Percentiles rank a stretch among this genome's conserved stretches.
phyloP scores from a whole-genome alignment of 306 rosid species.

The Ceratonia siliqua region DNA sequence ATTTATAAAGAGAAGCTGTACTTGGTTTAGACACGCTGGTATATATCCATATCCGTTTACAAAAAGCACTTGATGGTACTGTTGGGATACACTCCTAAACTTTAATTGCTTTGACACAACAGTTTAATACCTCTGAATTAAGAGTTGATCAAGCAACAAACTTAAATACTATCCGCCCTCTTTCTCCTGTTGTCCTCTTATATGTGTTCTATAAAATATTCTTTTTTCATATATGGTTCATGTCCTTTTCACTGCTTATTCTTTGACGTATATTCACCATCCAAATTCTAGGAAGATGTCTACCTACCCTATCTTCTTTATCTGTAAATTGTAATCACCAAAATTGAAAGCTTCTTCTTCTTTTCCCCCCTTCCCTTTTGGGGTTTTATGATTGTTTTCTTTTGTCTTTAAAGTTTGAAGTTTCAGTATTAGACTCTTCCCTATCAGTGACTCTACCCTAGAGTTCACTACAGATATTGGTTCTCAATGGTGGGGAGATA shows the following conservation, averaged over 20 bases:
- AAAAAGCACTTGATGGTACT: background rate
- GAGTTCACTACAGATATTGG: background rate
- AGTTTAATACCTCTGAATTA: slow-evolving; percentile 21
- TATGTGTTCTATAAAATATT: background rate
- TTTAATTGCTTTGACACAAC: slow-evolving; percentile 26
- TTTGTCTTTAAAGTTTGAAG: background rate
- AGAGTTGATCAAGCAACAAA: slow-evolving; percentile 29
- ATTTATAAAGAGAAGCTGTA: background rate
- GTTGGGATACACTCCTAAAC: slow-evolving; percentile 11
- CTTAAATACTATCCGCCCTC: slow-evolving; percentile 17
- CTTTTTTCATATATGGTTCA: background rate
- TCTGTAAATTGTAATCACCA: background rate
- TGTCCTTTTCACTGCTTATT: background rate
- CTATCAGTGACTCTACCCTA: background rate
- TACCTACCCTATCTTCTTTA: background rate
- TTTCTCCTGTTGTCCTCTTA: background rate
- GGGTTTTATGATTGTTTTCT: too few relatives aligned
- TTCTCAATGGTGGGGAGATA: slow-evolving; percentile 11
- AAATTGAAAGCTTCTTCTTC: background rate
- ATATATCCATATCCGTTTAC: too few relatives aligned
- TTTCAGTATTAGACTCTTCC: background rate
- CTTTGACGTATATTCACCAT: background rate
- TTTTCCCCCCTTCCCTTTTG: background rate
- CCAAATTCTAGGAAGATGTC: background rate
- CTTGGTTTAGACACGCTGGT: background rate